Percentiles rank a stretch among this genome's conserved stretches.
Conservation (phyloP, 2,329 filamentous ascomycete species). For the Sarocladium strictum region DNA sequence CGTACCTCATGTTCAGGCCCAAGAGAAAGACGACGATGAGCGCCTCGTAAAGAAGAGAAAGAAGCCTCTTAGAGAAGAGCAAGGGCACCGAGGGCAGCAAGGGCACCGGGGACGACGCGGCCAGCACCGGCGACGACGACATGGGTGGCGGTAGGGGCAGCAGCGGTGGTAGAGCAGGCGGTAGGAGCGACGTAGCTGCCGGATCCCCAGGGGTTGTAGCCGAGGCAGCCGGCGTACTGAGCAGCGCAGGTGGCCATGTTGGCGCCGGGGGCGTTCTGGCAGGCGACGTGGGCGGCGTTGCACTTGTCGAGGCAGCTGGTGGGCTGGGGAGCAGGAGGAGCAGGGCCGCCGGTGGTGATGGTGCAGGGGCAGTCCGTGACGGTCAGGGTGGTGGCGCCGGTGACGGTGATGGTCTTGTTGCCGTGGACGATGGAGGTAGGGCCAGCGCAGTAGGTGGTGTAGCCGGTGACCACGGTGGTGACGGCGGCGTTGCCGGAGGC, state of each 20-base stretch:
- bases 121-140: background rate
- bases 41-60: too few species aligned
- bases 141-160: background rate
- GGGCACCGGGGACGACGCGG: too few species aligned
- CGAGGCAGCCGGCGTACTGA: constrained; percentile 6
- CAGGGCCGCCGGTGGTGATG: constrained; percentile 43
- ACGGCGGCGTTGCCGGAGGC: constrained; percentile 38
- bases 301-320: background rate
- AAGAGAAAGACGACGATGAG: too few species aligned
- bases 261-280: background rate
- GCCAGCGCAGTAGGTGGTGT: constrained; percentile 67
- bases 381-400: constrained; percentile 62
- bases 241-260: constrained; percentile 6
- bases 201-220: constrained; percentile 5
- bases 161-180: constrained; percentile 3
- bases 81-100: background rate
- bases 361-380: constrained; percentile 69
- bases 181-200: constrained; percentile 2
- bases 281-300: background rate
- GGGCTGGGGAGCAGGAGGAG: constrained; percentile 18
- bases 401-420: constrained; percentile 63
- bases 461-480: constrained; percentile 56
- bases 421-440: constrained; percentile 59
- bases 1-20: too few species aligned
- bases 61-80: background rate